Conservation (phyloP, 2,329 filamentous ascomycete species). For the Penicillium sp. region DNA sequence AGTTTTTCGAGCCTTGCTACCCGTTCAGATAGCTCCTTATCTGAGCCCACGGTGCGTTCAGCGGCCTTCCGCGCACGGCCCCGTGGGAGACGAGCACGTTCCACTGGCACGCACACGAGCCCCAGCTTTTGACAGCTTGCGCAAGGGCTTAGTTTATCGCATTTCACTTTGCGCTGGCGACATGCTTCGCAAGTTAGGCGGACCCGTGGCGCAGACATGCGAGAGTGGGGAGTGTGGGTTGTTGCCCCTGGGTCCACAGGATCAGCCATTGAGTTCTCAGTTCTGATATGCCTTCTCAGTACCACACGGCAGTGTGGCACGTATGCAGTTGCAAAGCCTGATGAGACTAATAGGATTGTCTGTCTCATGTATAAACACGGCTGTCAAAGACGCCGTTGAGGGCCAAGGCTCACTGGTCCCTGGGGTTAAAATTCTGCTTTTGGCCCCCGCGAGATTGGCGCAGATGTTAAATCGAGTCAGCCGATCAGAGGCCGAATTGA, state of each 20-base stretch:
- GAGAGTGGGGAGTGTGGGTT: slow-evolving; percentile 5
- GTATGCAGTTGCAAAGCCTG: too few species aligned
- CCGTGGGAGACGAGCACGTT: slow-evolving; percentile 33
- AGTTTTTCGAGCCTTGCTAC: slow-evolving; percentile 28
- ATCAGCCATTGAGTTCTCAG: background rate
- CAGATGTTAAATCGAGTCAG: background rate
- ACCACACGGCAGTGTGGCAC: too few species aligned
- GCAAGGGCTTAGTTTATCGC: slow-evolving; percentile 34
- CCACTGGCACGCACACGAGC: slow-evolving; percentile 29
- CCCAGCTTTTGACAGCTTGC: slow-evolving; percentile 29
- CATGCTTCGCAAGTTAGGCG: slow-evolving; percentile 33
- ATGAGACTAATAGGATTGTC: background rate
- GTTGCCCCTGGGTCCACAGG: background rate
- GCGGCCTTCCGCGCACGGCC: slow-evolving; percentile 26
- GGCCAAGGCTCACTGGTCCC: background rate
- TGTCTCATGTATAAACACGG: background rate
- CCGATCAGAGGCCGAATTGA: background rate
- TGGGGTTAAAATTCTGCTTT: background rate
- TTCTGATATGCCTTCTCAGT: background rate
- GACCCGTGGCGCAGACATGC: slow-evolving; percentile 22
- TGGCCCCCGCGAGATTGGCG: background rate
- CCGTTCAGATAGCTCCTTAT: slow-evolving; percentile 23
- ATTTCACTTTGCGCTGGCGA: slow-evolving; percentile 35
- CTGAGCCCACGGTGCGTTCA: slow-evolving; percentile 11
- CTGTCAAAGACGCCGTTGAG: background rate